Conservation (phyloP, 805 yeast species). For the Torulaspora quercuum region DNA sequence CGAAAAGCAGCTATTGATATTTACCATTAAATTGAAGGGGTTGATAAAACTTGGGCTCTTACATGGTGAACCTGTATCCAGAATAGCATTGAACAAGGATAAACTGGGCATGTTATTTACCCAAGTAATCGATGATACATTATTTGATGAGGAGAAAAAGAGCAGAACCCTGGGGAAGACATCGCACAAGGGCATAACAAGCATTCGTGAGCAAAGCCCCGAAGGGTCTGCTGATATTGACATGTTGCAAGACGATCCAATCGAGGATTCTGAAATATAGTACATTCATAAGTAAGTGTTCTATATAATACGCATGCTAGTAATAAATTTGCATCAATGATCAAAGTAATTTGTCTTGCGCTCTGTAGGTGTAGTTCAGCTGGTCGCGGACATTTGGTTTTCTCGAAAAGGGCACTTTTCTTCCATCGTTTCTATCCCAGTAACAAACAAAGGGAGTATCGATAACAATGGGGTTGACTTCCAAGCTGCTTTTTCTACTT, state of each 20-base stretch:
- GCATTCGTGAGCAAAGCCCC: constrained; percentile 13
- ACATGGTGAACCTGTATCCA: constrained; percentile 12
- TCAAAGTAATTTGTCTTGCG: no score
- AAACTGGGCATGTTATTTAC: constrained; percentile 26
- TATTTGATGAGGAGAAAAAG: constrained; percentile 20
- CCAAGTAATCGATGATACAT: constrained; percentile 26
- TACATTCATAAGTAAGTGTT: not conserved
- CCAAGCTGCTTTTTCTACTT: constrained; percentile 16
- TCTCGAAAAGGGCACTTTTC: no score
- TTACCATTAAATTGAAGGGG: constrained; percentile 32
- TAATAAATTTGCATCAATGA: constrained; percentile 6
- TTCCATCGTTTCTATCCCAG: no score
- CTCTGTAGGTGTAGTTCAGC: no score
- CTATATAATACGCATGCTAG: not conserved
- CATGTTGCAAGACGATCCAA: constrained; percentile 14
- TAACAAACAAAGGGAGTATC: constrained; percentile 1
- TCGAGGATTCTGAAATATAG: constrained; percentile 18
- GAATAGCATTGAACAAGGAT: constrained; percentile 29
- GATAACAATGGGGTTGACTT: constrained; percentile 18
- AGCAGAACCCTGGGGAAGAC: not conserved
- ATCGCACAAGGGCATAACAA: constrained; percentile 6
- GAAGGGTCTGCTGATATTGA: constrained; percentile 13
- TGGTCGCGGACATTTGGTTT: no score
- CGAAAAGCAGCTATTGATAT: constrained; percentile 29
- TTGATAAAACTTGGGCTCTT: constrained; percentile 25